Conservation (phyloP, 2,329 filamentous ascomycete genomes). For the Penicillium brasilianum region DNA sequence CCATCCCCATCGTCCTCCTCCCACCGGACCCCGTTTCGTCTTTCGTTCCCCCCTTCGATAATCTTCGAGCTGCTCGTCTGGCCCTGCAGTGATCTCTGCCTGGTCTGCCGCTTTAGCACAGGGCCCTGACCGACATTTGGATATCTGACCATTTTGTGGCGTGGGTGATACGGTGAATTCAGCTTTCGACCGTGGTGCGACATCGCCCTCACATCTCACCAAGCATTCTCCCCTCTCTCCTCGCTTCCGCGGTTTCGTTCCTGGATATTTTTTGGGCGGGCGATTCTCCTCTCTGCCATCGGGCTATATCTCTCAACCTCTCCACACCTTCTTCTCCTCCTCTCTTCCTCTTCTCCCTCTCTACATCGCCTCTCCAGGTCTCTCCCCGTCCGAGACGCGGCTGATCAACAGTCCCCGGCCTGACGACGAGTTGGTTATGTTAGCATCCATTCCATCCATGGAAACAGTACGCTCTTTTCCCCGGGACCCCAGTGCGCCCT, state of each 20-base stretch:
- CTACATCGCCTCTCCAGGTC: neutral
- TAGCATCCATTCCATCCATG: slow-evolving; percentile 46
- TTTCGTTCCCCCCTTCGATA: neutral
- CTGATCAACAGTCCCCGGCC: slow-evolving; percentile 8
- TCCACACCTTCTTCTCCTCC: neutral
- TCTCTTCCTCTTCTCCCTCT: neutral
- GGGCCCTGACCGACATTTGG: slow-evolving; percentile 44
- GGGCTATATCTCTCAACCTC: slow-evolving; percentile 9
- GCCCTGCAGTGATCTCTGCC: slow-evolving; percentile 33
- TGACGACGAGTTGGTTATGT: slow-evolving; percentile 35
- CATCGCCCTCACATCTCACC: slow-evolving; percentile 28
- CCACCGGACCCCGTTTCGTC: neutral
- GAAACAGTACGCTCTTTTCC: slow-evolving; percentile 42
- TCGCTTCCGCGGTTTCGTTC: slow-evolving; percentile 22
- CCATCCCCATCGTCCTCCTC: neutral
- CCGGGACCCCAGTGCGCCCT: slow-evolving; percentile 36
- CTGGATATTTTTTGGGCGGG: slow-evolving; percentile 10
- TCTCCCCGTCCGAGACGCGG: slow-evolving; percentile 4
- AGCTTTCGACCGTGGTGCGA: slow-evolving; percentile 39
- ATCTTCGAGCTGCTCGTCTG: neutral
- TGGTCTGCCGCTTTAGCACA: slow-evolving; percentile 29
- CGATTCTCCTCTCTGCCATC: slow-evolving; percentile 11
- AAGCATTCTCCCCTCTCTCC: slow-evolving; percentile 24
- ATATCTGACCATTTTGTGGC: slow-evolving; percentile 18
- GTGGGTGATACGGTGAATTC: slow-evolving; percentile 40